Base-by-base conservation (phyloP, 495 filamentous ascomycete species). In the Cenococcum geophilum region DNA sequence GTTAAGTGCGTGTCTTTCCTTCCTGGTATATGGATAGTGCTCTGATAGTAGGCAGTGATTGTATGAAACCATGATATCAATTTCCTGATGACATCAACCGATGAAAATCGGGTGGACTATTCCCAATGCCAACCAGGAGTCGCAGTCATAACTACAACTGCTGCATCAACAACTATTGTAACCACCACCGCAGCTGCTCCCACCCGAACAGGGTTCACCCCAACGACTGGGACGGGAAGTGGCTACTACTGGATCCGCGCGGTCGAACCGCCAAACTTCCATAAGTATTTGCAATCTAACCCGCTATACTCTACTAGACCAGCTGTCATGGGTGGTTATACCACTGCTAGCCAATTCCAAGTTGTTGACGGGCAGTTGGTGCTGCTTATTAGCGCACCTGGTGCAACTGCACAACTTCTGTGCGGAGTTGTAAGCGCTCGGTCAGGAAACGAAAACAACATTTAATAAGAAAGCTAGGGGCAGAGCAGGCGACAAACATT, bases 241-340 rank as follows among this genome's bases (percentile, higher is more conserved):
- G 82, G 78, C 5, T 82, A 81, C 61, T 78, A 76, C 74, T 86
- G 82, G 82, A 80, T 86, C 67, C 81, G 82, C 9, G 82, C 80
- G 0, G 83, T 85, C 0, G 78, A 73, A 35, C 57, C 76, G 1
- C 83, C 83, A 22, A 83, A 85, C 70, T 85, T 77, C 74, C 83
- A 84, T 74, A 79, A 82, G 62, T 86, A 86, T 70, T 74, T 85
- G 22, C 82, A 86, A 73, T 79, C 81, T 9, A 74, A 73, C 20
- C 80, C 78, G 1, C 66, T 74, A 61, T 78, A 80, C 68, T 61
- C 72, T 0, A 65, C 77, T 2, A 77, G 80, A 5, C 70, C 71
- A 23, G 82, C 83, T 0, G 62, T 85, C 20, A 72, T 85, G 40
- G 76, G 78, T 16, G 77, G 70, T 47, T 72, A 79, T 71, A 77